A percentile compares a stretch with the other conserved stretches of the same genome.
These are phyloP conservation scores for Alternaria novae-zelandiae DNA, from an alignment of 2,329 filamentous ascomycete genomes.

Conservation along the genomic window DNA sequence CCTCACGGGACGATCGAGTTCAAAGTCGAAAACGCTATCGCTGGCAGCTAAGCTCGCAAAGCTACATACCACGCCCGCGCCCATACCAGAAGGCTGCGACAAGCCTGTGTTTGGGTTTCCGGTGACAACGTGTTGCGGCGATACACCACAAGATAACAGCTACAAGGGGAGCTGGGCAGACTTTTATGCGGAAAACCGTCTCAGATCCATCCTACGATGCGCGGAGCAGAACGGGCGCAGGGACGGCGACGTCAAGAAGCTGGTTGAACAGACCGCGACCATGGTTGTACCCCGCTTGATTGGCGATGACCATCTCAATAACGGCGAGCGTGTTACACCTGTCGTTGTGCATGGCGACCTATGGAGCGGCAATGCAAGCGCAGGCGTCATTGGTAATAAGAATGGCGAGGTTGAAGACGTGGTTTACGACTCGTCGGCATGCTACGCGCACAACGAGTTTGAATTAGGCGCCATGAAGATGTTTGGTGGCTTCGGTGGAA, in stretches of 20 bases:
- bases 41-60: constrained; percentile 79
- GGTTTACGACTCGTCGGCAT: constrained; percentile 80
- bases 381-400: constrained; percentile 63
- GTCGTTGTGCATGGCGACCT: constrained; percentile 89
- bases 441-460: constrained; percentile 87
- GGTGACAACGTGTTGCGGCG: constrained; percentile 83
- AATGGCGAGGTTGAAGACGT: constrained; percentile 75
- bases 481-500: constrained; percentile 84
- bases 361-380: constrained; percentile 86
- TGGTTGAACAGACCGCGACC: constrained; percentile 69
- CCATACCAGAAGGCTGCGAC: constrained; percentile 64
- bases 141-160: constrained; percentile 80
- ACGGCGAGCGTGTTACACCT: constrained; percentile 67
- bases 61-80: constrained; percentile 78
- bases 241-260: constrained; percentile 65
- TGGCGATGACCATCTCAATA: constrained; percentile 68
- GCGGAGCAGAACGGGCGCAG: constrained; percentile 67
- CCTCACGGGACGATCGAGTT: constrained; percentile 41
- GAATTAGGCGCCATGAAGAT: constrained; percentile 94
- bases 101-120: constrained; percentile 81
- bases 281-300: constrained; percentile 79
- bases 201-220: constrained; percentile 68
- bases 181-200: constrained; percentile 80
- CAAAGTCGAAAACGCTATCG: constrained; percentile 48
- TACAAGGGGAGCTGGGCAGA: constrained; percentile 79